A percentile compares a stretch with the other conserved stretches of the same genome.
Evolutionary conservation across 345 rosid genomes (phyloP).

Genomic region (Angophora floribunda): DNA sequence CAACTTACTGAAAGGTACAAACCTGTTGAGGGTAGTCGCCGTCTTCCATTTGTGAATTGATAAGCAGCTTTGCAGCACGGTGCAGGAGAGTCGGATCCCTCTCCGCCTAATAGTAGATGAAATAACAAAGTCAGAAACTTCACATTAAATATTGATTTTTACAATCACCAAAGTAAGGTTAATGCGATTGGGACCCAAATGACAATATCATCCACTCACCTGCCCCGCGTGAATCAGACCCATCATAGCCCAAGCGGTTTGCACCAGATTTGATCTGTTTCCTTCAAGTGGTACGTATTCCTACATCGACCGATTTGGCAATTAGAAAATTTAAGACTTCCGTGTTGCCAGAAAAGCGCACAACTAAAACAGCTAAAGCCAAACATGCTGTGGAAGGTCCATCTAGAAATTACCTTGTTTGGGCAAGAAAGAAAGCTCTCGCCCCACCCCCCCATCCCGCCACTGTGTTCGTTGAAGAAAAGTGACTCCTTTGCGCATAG

Average conservation of each 20-base stretch:
- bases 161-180: neutral
- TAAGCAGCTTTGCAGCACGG: conserved; percentile 51
- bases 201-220: conserved; percentile 6
- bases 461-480: conserved; percentile 30
- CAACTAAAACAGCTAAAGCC: neutral
- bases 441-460: conserved; percentile 47
- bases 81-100: conserved; percentile 57
- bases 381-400: neutral
- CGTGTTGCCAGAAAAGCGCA: neutral
- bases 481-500: conserved; percentile 23
- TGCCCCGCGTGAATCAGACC: conserved; percentile 42
- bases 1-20: neutral
- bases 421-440: conserved; percentile 49
- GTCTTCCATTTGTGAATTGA: conserved; percentile 49
- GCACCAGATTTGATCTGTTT: conserved; percentile 37
- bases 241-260: conserved; percentile 43
- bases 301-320: neutral
- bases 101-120: conserved; percentile 19
- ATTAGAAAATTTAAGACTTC: neutral
- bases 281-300: conserved; percentile 28
- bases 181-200: neutral
- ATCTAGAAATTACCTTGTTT: conserved; percentile 10
- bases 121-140: neutral
- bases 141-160: neutral
- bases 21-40: conserved; percentile 71